These are phyloP conservation scores for Didymellaceae sp. DNA, from an alignment of 2,329 filamentous ascomycete genomes.

Conservation along the genomic window DNA sequence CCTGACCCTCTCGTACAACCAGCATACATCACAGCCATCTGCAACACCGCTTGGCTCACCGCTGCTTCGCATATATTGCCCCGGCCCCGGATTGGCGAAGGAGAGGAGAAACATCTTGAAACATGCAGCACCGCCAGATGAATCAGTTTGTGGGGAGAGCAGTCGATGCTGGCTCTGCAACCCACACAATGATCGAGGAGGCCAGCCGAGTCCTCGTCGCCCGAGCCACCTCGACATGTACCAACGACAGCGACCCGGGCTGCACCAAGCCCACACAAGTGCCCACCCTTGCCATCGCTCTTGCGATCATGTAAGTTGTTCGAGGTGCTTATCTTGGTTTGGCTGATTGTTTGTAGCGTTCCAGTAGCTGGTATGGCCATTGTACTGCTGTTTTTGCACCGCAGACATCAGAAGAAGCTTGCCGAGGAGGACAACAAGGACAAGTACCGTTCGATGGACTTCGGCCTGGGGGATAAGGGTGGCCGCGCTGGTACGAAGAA, in stretches of 20 bases:
- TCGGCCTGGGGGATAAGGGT: conserved; percentile 71
- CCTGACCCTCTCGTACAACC: not conserved
- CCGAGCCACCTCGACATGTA: conserved; percentile 34
- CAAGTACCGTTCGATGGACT: conserved; percentile 90
- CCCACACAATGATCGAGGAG: conserved; percentile 32
- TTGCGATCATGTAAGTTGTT: conserved; percentile 43
- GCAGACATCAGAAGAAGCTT: conserved; percentile 75
- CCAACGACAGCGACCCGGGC: conserved; percentile 41
- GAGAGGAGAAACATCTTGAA: conserved; percentile 19
- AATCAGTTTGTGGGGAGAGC: conserved; percentile 39
- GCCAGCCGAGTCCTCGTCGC: conserved; percentile 38
- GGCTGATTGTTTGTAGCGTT: conserved; percentile 63
- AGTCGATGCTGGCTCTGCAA: conserved; percentile 27
- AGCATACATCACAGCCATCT: conserved; percentile 12
- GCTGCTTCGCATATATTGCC: conserved; percentile 27
- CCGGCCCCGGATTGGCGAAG: conserved; percentile 23
- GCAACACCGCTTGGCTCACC: conserved; percentile 13
- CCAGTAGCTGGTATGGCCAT: conserved; percentile 72
- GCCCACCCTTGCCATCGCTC: conserved; percentile 42
- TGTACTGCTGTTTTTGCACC: conserved; percentile 78
- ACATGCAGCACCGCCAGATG: conserved; percentile 42
- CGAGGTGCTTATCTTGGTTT: not conserved
- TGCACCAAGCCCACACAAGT: conserved; percentile 46
- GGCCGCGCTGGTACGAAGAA: conserved; percentile 42
- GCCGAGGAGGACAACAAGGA: conserved; percentile 83